Base-by-base conservation (phyloP, 2,329 filamentous ascomycete species). In the Karstenula rhodostoma region DNA sequence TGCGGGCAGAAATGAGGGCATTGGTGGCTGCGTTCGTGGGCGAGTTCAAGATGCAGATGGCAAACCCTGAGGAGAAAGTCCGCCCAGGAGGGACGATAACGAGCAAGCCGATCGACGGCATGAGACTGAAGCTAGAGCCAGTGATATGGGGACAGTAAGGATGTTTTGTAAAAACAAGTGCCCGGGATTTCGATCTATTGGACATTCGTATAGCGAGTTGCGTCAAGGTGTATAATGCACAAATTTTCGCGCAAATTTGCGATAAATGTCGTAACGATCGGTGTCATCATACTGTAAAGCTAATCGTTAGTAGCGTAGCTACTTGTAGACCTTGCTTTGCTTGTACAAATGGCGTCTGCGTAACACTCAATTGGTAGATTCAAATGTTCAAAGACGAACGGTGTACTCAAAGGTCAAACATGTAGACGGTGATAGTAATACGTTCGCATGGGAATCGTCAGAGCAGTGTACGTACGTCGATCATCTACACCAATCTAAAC, bases 61-160 rank as follows among this genome's bases (percentile, higher is more conserved):
- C 72, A 33, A 62, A 73, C 65, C 66, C 69, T 13, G 60, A 68
- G 0, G 71, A 77, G 63, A 62, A 68, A 23, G 66, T 78, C 7
- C 40, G 72, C 3, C 62, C 67, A 2, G 74, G 73, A 1, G 77
- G 77, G 4, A 74, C 76, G 7, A 68, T 79, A 44, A 79, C 78
- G 44, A 76, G 68, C 57, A 79, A 79, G 63, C 77, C 77, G 13
- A 65, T 71, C 48, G 68, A 77, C 57, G 78, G 77, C 2, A 78
- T 79, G 76, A 69, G 58, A 51, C 63, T 79, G 62, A 72, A 64
- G 56, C 58, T 79, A 59, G 69, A 57, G 52, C 60, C 67, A 22
- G 60, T 71, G 13, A 42, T 57, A 25, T 74, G 72, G 73, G 59
- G 58, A 9, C 22, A n/a, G 22, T 58, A 44, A 33, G 54, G 32